A percentile compares a stretch with the other conserved stretches of the same genome.
These are phyloP conservation scores for Aspergillus sp. DNA, from an alignment of 2,329 filamentous ascomycete genomes.

Conservation along the genomic window DNA sequence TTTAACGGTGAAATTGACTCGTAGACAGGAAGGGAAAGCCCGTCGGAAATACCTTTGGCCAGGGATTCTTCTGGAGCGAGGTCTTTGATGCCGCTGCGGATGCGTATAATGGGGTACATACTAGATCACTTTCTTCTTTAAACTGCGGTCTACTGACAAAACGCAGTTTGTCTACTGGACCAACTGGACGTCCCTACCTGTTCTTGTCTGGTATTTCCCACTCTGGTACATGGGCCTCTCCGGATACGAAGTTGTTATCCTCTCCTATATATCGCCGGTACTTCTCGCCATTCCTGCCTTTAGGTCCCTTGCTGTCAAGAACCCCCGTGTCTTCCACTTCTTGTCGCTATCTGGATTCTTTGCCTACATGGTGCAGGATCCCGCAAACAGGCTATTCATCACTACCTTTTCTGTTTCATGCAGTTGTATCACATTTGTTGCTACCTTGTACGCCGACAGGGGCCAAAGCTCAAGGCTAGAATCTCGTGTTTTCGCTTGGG, in stretches of 20 bases:
- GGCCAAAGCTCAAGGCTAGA: slow-evolving; percentile 74
- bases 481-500: slow-evolving; percentile 75
- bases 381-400: slow-evolving; percentile 73
- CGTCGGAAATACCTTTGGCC: slow-evolving; percentile 66
- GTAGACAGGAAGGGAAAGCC: slow-evolving; percentile 70
- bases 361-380: slow-evolving; percentile 73
- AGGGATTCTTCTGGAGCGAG: slow-evolving; percentile 70
- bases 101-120: slow-evolving; percentile 81
- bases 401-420: slow-evolving; percentile 79
- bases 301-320: slow-evolving; percentile 65
- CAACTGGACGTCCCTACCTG: slow-evolving; percentile 81
- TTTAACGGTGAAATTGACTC: slow-evolving; percentile 21
- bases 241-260: slow-evolving; percentile 86
- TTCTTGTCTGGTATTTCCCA: slow-evolving; percentile 96
- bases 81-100: slow-evolving; percentile 81
- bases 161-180: slow-evolving; percentile 90
- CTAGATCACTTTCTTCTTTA: not conserved
- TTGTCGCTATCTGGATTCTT: slow-evolving; percentile 75
- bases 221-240: slow-evolving; percentile 99
- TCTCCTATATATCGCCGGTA: slow-evolving; percentile 78
- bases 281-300: slow-evolving; percentile 71
- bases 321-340: slow-evolving; percentile 71
- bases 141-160: slow-evolving; percentile 22
- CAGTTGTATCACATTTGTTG: slow-evolving; percentile 80
- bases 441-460: slow-evolving; percentile 76